phyloP scores from a whole-genome alignment of 805 yeast genomes.

The Teunomyces gatunensis region DNA sequence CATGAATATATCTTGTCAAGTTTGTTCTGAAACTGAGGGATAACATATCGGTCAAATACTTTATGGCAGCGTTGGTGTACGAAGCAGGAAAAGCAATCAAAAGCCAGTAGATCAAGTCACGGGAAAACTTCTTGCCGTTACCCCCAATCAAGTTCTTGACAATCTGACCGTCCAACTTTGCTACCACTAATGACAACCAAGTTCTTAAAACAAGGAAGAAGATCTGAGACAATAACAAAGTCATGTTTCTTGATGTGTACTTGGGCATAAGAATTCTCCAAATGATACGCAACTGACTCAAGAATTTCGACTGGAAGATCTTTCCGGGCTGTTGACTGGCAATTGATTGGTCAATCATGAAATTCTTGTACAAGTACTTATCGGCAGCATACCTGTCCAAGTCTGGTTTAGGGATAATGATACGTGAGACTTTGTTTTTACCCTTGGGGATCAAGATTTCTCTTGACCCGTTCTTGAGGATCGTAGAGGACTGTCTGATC shows the following conservation, averaged over 20 bases:
- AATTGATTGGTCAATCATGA: slow-evolving; percentile 29
- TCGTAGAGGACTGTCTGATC: slow-evolving; percentile 41
- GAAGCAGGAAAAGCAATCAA: slow-evolving; percentile 90
- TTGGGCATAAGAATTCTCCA: slow-evolving; percentile 84
- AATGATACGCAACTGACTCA: slow-evolving; percentile 69
- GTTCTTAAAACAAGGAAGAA: slow-evolving; percentile 77
- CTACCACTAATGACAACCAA: slow-evolving; percentile 80
- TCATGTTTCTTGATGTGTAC: slow-evolving; percentile 62
- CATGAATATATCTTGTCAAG: slow-evolving; percentile 83
- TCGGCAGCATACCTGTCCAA: slow-evolving; percentile 55
- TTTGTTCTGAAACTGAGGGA: slow-evolving; percentile 83
- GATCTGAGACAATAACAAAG: slow-evolving; percentile 66
- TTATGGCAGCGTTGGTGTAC: slow-evolving; percentile 87
- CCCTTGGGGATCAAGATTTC: slow-evolving; percentile 49
- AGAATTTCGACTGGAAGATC: slow-evolving; percentile 56
- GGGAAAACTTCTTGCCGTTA: slow-evolving; percentile 66
- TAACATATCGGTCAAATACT: slow-evolving; percentile 70
- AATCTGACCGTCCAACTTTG: slow-evolving; percentile 88
- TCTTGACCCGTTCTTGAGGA: slow-evolving; percentile 45
- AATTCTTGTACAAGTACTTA: slow-evolving; percentile 50
- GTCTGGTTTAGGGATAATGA: slow-evolving; percentile 47
- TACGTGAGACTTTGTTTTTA: slow-evolving; percentile 32
- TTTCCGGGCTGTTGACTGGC: slow-evolving; percentile 23
- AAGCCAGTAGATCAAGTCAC: slow-evolving; percentile 84
- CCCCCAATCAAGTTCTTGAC: slow-evolving; percentile 86